Conservation (phyloP, 768 basidiomycete species). For the Hemileccinum impolitum region DNA sequence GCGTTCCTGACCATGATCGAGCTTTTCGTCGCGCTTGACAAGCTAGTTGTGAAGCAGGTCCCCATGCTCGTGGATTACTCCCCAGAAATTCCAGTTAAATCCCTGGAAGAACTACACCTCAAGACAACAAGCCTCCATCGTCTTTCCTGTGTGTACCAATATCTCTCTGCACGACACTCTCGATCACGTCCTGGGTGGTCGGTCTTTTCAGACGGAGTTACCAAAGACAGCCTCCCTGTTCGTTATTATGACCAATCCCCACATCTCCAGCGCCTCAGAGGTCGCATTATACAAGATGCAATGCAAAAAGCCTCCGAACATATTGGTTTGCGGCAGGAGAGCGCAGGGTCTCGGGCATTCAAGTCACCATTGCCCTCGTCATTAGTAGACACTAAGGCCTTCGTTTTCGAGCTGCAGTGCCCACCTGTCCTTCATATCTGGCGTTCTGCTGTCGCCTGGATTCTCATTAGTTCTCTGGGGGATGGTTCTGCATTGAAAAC, state of each 20-base stretch:
- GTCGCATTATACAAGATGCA: constrained; percentile 27
- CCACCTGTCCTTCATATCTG: neutral
- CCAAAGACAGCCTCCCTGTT: constrained; percentile 28
- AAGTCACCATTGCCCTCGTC: constrained; percentile 43
- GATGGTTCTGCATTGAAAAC: neutral
- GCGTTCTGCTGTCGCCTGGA: constrained; percentile 30
- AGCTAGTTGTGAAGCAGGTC: constrained; percentile 12
- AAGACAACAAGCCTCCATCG: neutral
- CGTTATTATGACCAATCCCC: constrained; percentile 32
- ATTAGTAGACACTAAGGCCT: constrained; percentile 13
- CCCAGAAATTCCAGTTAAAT: neutral
- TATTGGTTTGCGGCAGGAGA: constrained; percentile 4
- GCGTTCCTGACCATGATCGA: constrained; percentile 38
- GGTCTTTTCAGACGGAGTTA: neutral
- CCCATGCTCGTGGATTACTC: constrained; percentile 20
- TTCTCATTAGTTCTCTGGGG: constrained; percentile 3
- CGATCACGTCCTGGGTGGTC: neutral
- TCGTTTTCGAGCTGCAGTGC: constrained; percentile 32
- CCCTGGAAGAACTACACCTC: neutral
- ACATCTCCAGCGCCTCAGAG: constrained; percentile 23
- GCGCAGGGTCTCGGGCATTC: neutral
- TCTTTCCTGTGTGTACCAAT: neutral
- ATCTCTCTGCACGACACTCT: constrained; percentile 19
- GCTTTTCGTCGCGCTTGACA: constrained; percentile 32
- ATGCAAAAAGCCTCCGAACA: constrained; percentile 10